These are phyloP conservation scores for Alloteropsis semialata DNA, from an alignment of 176 grass and related monocot species.

Conservation along the genomic window DNA sequence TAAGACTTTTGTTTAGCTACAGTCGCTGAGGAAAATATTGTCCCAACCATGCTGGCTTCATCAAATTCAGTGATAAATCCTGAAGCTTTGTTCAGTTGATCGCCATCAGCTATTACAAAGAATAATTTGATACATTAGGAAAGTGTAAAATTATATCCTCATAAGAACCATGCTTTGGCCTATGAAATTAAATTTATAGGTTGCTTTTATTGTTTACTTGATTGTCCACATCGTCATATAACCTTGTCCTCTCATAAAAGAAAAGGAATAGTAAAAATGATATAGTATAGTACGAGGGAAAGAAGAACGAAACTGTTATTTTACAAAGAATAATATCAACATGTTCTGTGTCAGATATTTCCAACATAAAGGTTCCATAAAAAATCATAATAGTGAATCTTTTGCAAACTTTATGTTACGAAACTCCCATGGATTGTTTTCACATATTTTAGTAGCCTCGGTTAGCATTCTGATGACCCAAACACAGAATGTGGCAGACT, in stretches of 20 bases:
- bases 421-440: neutral
- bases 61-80: neutral
- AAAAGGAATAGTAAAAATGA: neutral
- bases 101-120: neutral
- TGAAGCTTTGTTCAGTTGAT: neutral
- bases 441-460: neutral
- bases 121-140: neutral
- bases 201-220: neutral
- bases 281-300: neutral
- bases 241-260: neutral
- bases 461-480: neutral
- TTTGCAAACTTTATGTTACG: neutral
- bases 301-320: neutral
- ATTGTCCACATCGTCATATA: neutral
- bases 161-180: neutral
- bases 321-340: neutral
- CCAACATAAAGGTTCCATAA: neutral
- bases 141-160: neutral
- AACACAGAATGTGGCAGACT: neutral
- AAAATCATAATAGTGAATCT: neutral
- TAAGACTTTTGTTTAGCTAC: neutral
- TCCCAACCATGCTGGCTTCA: neutral
- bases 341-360: neutral
- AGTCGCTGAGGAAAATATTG: neutral
- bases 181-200: neutral